Evolutionary conservation across 2,329 filamentous ascomycete species (phyloP), one percentile per base, ranked within the genome.

Genomic region (Sporothrix humicola): DNA sequence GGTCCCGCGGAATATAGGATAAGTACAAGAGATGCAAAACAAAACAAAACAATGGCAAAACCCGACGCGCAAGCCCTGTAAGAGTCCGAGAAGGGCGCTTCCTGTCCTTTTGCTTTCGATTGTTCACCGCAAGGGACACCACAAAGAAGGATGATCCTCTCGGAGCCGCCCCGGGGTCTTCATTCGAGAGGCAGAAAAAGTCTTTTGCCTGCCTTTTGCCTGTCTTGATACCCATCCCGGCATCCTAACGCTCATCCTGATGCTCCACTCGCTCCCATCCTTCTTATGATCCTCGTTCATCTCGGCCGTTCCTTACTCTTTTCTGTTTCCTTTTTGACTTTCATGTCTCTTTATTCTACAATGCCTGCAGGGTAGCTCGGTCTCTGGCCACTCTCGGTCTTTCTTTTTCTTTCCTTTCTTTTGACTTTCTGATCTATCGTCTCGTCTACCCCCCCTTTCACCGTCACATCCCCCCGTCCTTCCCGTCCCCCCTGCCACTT

Each of bases 381-480:
- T 37, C 31, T 37, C 31, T 37, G 31, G 31, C 31, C 31, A 37
- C 31, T 37, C 31, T 37, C 31, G 31, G 66, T 20, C 66, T 58
- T 56, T 69, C 23, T 54, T 9, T 54, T 50, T 15, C 10, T 3
- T 37, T 7, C 6, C 23, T 37, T 31, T 15, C 2, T 58, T 42
- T 31, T 37, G 4, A 5, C 7, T 6, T 37, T 37, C 31, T 37
- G 31, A 37, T 63, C 65, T 68, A n/a, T 68, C 46, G 44, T 52
- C 46, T 68, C 46, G 1, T 68, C 46, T 50, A 13, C 42, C n/a
- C 61, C 61, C 59, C 61, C 5, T 66, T 15, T 23, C 42, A 17
- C 61, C 61, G 42, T 66, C 61, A 17, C 42, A 66, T 66, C 61
- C 61, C 31, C 10, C 10, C 42, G 61, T 48, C 42, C 37, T 46